Base-by-base conservation (phyloP, 192 early-diverging fungal species). In the Geranomyces variabilis region DNA sequence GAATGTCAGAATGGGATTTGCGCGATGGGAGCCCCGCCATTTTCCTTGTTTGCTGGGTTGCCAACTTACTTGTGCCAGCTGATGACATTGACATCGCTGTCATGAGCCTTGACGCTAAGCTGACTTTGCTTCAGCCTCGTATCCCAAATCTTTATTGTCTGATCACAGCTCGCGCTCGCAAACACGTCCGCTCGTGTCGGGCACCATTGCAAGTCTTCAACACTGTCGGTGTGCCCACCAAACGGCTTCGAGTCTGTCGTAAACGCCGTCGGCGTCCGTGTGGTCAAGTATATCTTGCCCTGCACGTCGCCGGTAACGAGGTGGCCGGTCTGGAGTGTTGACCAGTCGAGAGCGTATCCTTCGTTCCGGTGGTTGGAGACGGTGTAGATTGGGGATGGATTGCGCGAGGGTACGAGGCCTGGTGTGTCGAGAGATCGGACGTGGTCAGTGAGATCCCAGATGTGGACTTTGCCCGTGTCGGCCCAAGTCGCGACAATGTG, bases 141-240 rank as follows among this genome's bases (percentile, higher is more conserved):
- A 81, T 99, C 97, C 95, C 96, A 99, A 67, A 99, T 92, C 69
- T 90, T 88, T 67, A 99, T 89, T 0, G 95, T 94, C 73, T 93
- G 85, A 80, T 99, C 97, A 1, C 91, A 90, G 0, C 92, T 93
- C 71, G 92, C 90, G 9, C 92, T 91, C 1, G 94, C 95, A 90
- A 99, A 99, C 15, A 98, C 95, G 28, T 85, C 89, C 21, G 85
- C 84, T 70, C 96, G 93, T 1, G 87, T 83, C 24, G 94, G 94
- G 6, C 95, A 95, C 96, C 96, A 99, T 85, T 99, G 97, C 57
- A 99, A 67, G 76, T 99, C 97, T 77, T 99, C 97, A 24, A 98
- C 90, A 19, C 91, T 94, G 7, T 85, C 87, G 43, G 79, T 85
- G 76, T 99, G 96, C 46, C 93, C 97, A 41, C 76, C 77, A 81